Evolutionary conservation across 192 early-diverging fungal species (phyloP).

Genomic region (Coemansia sp.): DNA sequence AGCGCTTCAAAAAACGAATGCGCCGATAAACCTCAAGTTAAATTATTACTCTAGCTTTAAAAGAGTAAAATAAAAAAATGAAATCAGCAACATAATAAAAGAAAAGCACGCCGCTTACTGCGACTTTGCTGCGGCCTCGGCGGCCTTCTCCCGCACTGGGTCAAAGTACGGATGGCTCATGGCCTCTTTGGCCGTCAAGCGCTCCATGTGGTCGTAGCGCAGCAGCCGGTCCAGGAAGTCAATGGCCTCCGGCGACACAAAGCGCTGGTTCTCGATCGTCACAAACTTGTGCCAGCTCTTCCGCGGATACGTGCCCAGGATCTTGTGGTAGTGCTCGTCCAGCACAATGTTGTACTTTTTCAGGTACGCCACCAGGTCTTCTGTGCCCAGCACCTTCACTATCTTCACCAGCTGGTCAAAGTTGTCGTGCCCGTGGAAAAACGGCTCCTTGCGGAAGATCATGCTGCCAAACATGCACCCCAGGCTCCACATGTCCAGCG

Average conservation of each 20-base stretch:
- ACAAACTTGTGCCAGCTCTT: constrained; percentile 88
- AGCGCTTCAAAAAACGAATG: constrained; percentile 84
- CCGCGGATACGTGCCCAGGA: constrained; percentile 87
- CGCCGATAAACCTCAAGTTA: constrained; percentile 47
- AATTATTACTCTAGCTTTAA: background rate
- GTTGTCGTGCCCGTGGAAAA: constrained; percentile 99
- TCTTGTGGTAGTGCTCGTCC: constrained; percentile 86
- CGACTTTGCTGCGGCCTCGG: constrained; percentile 4
- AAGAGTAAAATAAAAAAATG: background rate
- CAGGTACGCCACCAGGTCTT: constrained; percentile 88
- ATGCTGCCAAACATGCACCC: constrained; percentile 99
- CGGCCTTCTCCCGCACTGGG: constrained; percentile 38
- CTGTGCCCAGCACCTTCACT: constrained; percentile 95
- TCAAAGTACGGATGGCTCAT: constrained; percentile 90
- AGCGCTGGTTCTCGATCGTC: constrained; percentile 79
- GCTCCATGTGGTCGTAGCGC: constrained; percentile 91
- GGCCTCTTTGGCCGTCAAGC: constrained; percentile 82
- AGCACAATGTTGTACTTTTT: constrained; percentile 95
- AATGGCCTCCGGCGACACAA: constrained; percentile 78
- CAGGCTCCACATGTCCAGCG: constrained; percentile 98
- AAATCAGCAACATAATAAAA: background rate
- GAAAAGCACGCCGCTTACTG: background rate
- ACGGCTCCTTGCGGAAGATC: constrained; percentile 99
- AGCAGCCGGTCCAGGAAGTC: constrained; percentile 90
- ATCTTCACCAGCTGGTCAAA: constrained; percentile 99